Evolutionary conservation across 208 protist species (phyloP).

Genomic region (Trypanosoma cruzi): DNA sequence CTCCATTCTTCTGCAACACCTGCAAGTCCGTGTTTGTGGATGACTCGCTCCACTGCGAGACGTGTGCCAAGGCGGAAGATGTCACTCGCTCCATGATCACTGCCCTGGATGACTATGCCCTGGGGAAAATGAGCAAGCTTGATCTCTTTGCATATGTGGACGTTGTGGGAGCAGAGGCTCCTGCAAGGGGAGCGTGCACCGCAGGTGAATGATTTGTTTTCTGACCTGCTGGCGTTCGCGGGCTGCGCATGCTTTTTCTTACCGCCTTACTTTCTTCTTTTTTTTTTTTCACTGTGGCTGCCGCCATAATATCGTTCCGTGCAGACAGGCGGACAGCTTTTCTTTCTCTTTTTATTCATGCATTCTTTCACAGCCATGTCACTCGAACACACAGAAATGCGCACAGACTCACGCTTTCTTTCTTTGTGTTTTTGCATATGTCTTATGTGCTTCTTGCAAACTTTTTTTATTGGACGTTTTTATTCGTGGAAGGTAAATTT

Average conservation of each 20-base stretch:
- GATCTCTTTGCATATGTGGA: slow-evolving; percentile 39
- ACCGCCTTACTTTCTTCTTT: no score
- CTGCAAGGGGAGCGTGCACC: background rate
- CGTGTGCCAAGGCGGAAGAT: slow-evolving; percentile 38
- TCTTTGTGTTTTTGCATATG: slow-evolving; percentile 2
- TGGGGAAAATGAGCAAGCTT: background rate
- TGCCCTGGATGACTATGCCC: slow-evolving; percentile 46
- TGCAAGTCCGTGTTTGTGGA: slow-evolving; percentile 43
- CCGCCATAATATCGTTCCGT: no score
- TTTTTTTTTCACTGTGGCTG: no score
- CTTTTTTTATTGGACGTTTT: slow-evolving; percentile 4
- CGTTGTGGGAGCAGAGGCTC: slow-evolving; percentile 2
- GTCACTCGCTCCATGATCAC: slow-evolving; percentile 48
- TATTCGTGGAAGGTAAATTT: no score
- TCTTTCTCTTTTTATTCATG: slow-evolving; percentile 4
- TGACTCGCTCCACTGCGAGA: slow-evolving; percentile 29
- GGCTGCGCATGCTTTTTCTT: no score
- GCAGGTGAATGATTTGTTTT: background rate
- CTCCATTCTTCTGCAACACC: slow-evolving; percentile 64
- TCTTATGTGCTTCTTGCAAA: slow-evolving; percentile 5
- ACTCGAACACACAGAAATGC: no score
- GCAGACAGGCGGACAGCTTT: background rate
- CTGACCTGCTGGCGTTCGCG: background rate
- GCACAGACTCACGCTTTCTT: no score
- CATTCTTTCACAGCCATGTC: background rate